A percentile compares a stretch with the other conserved stretches of the same genome.
Conservation (phyloP, 1,284 basidiomycete species). For the Ceratobasidium theobromae region DNA sequence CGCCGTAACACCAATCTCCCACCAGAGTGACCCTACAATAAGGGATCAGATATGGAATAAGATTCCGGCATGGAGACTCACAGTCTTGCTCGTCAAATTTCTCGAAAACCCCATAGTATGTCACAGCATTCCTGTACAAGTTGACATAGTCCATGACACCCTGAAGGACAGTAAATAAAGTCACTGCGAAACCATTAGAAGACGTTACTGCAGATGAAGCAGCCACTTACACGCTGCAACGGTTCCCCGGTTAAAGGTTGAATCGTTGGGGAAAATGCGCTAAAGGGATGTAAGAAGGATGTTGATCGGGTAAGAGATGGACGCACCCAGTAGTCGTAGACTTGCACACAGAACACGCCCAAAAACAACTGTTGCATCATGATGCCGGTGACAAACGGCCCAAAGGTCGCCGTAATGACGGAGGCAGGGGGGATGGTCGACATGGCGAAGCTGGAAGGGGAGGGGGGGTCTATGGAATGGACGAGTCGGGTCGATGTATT, state of each 20-base stretch:
- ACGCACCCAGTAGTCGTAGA: conserved; percentile 27
- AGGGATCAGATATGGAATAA: not conserved
- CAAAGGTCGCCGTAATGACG: too few relatives aligned
- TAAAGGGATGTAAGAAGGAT: conserved; percentile 3
- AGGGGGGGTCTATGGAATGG: not conserved
- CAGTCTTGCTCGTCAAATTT: conserved; percentile 34
- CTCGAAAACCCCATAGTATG: conserved; percentile 33
- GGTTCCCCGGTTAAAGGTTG: not conserved
- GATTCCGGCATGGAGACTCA: not conserved
- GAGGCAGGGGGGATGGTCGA: too few relatives aligned
- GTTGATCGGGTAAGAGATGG: not conserved
- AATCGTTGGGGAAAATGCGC: conserved; percentile 9
- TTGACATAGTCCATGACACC: conserved; percentile 33
- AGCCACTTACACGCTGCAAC: conserved; percentile 1
- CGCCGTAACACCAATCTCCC: conserved; percentile 36
- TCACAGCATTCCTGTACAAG: conserved; percentile 31
- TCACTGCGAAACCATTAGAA: not conserved
- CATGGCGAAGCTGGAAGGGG: not conserved
- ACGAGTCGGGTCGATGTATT: conserved; percentile 1
- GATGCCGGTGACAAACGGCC: conserved; percentile 35
- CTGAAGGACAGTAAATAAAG: conserved; percentile 25
- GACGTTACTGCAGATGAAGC: not conserved
- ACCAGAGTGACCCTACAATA: conserved; percentile 19
- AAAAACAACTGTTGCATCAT: conserved; percentile 36
- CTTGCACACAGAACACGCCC: conserved; percentile 35